Base-by-base conservation (phyloP, 371 early-diverging fungal species). In the Nematocida ausubeli region DNA sequence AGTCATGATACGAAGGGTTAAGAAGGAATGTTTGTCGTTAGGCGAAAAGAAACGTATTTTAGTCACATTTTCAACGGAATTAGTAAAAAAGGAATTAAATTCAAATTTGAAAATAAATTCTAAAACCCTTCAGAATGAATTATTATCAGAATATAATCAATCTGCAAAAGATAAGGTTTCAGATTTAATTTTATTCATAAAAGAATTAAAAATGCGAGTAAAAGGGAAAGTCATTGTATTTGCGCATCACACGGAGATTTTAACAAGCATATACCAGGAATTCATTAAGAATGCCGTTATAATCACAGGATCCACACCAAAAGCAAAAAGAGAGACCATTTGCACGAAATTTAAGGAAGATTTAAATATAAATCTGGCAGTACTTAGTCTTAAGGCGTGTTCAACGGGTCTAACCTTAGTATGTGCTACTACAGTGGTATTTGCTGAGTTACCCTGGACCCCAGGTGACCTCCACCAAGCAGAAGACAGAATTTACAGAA, bases 381-480 rank as follows among this genome's bases (percentile, higher is more conserved):
- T 90, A 5, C 70, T 90, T 12, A 85, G 87, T 47, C 75, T 90
- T 56, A 88, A 88, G 2, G 88, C 88, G 2, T 87, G 87, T 19
- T 86, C 85, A 42, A 87, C 88, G 6, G 90, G 90, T 51, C 70
- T 90, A 34, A 89, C 88, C 7, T 82, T 90, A n/a, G 84, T 84
- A 37, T 85, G 84, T 26, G 90, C 88, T 0, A 87, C 86, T 71
- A 49, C 83, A 6, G 89, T 89, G 2, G 63, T 90, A 30, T 90
- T 90, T 85, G 89, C 89, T 35, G 90, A 90, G 75, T 80, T 90
- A n/a, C 88, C 82, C 49, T 89, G 89, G 89, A 89, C 87, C 34
- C 90, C 90, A 0, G 89, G 88, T 7, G 84, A 86, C 47, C 40
- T 89, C 16, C 71, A 89, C n/a, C 89, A 85, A 62, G 86, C 86